Conservation (phyloP, 139 green algal genomes). For the Chlorella sp. region DNA sequence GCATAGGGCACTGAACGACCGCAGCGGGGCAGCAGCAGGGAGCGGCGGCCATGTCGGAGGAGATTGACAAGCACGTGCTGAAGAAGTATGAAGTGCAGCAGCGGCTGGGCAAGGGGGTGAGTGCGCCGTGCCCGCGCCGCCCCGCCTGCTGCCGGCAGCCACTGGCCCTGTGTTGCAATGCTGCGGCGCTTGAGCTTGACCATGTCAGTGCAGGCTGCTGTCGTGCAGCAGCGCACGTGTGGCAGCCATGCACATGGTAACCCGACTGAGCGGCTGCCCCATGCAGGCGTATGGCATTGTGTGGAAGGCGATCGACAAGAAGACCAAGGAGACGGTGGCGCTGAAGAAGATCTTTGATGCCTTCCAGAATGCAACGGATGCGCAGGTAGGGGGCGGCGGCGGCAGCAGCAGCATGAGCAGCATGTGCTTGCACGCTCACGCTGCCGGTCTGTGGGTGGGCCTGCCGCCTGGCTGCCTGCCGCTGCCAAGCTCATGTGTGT, state of each 20-base stretch:
- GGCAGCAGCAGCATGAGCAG: too few species aligned
- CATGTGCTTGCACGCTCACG: too few species aligned
- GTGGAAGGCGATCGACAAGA: conserved; percentile 95
- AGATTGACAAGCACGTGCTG: conserved; percentile 95
- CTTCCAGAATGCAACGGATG: conserved; percentile 98
- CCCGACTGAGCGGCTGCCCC: neutral
- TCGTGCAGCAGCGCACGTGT: neutral
- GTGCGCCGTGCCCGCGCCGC: too few species aligned
- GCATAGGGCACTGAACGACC: too few species aligned
- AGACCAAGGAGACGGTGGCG: conserved; percentile 84
- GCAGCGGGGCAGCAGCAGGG: neutral
- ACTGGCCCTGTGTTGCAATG: too few species aligned
- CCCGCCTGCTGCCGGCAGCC: too few species aligned
- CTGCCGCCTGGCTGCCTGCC: too few species aligned
- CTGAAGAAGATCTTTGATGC: conserved; percentile 99
- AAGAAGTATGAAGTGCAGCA: conserved; percentile 95
- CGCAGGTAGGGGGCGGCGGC: conserved; percentile 75
- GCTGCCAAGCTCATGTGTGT: neutral
- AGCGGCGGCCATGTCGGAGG: conserved; percentile 78
- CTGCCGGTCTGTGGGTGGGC: too few species aligned
- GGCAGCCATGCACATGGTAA: too few species aligned
- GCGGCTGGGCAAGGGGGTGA: conserved; percentile 94
- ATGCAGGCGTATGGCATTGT: conserved; percentile 97
- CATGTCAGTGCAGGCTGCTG: too few species aligned
- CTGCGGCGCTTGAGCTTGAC: too few species aligned